Conservation (phyloP, 192 early-diverging fungal species). For the Oehlia diaphana region DNA sequence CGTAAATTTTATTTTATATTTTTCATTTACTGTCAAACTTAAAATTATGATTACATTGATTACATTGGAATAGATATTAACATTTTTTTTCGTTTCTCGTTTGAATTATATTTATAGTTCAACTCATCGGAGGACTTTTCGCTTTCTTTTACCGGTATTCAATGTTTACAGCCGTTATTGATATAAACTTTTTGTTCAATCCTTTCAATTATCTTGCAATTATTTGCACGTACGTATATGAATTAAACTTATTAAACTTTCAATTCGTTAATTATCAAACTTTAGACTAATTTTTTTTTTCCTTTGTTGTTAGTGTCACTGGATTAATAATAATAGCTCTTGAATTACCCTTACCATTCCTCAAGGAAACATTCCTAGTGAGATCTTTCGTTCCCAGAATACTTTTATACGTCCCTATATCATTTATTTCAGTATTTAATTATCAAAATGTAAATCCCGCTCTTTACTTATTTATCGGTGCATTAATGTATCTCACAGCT, state of each 20-base stretch:
- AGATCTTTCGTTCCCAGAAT: not conserved
- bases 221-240: slow-evolving; percentile 21
- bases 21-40: too few relatives aligned
- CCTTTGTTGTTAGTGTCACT: not conserved
- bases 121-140: not conserved
- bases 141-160: not conserved
- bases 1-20: not conserved
- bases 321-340: slow-evolving; percentile 11
- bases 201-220: slow-evolving; percentile 10
- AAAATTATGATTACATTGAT: too few relatives aligned
- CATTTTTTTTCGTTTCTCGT: too few relatives aligned
- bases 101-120: not conserved
- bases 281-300: not conserved
- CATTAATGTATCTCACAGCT: slow-evolving; percentile 12
- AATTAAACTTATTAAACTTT: not conserved
- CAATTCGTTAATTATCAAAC: not conserved
- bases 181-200: not conserved
- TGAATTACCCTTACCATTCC: slow-evolving; percentile 7
- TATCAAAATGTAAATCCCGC: slow-evolving; percentile 32
- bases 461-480: slow-evolving; percentile 12
- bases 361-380: slow-evolving; percentile 2
- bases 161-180: not conserved
- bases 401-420: not conserved
- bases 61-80: too few relatives aligned
- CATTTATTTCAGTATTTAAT: slow-evolving; percentile 13